Evolutionary conservation across 306 rosid genomes (phyloP), one percentile per base, ranked within the genome.

Genomic region (Oxytropis ochrocephala): DNA sequence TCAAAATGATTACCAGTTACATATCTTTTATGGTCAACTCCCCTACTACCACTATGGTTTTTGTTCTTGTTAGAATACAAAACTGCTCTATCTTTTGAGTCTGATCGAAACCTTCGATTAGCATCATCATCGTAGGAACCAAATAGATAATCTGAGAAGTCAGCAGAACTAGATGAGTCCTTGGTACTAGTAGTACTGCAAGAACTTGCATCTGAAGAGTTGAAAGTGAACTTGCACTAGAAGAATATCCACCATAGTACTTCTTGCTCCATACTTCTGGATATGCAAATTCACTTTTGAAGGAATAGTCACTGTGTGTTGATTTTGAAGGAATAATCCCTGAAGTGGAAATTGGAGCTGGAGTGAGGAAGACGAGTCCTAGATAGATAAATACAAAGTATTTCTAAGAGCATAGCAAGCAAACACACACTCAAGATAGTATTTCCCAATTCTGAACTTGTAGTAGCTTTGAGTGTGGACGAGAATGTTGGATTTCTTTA

Each of bases 121-220:
- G 43, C 72, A 66, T 66, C 70, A 69, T 51, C 35, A 8, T 55
- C 80, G 79, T 49, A 59, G 24, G 85, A 84, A 18, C 96, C 94
- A 43, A 87, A 90, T 75, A 90, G 73, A 86, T 81, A 87, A 54
- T 83, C 91, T 0, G 96, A 81, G 67, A 85, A 72, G 64, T 89
- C 96, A 44, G 75, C 89, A 1, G 83, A 70, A 72, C 86, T 80
- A 43, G 83, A 73, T 0, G 96, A 82, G 75, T 83, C 93, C 69
- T 87, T 85, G 51, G 73, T 85, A 75, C 93, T 90, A 19, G 82
- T 79, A 6, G 91, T 87, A 75, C 93, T 90, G 77, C 91, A 87
- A 76, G 91, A 90, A 80, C 96, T 90, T 53, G 85, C 88, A 67
- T 85, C 91, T 5, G 94, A 87, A 9, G 85, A 70, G 83, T 93